These are phyloP conservation scores for Trichocomaceae sp. DNA, from an alignment of 2,329 filamentous ascomycete species.

Conservation along the genomic window DNA sequence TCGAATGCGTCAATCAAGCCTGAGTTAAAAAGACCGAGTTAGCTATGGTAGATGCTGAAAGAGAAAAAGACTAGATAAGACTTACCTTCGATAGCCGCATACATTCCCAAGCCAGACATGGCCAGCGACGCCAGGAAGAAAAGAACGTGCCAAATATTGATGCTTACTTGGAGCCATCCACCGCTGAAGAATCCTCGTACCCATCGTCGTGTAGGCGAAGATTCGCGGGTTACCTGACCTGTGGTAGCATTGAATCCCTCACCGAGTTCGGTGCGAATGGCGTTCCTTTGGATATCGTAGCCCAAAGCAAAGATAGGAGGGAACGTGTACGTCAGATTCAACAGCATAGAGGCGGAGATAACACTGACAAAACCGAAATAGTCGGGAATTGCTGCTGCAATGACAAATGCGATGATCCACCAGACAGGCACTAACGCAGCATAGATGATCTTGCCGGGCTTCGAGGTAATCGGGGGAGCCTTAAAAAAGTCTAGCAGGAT, in stretches of 20 bases:
- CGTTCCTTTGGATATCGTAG: slow-evolving; percentile 23
- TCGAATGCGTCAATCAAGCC: slow-evolving; percentile 24
- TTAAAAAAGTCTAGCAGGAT: slow-evolving; percentile 37
- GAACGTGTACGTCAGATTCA: slow-evolving; percentile 45
- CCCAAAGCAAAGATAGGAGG: slow-evolving; percentile 33
- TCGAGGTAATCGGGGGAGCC: slow-evolving; percentile 33
- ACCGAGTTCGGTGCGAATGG: slow-evolving; percentile 19
- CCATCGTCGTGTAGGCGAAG: slow-evolving; percentile 17
- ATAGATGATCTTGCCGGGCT: slow-evolving; percentile 36
- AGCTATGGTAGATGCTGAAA: neutral
- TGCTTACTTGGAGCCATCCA: slow-evolving; percentile 15
- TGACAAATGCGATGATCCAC: slow-evolving; percentile 40
- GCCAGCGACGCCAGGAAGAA: slow-evolving; percentile 19
- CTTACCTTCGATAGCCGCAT: slow-evolving; percentile 21
- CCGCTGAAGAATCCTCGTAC: slow-evolving; percentile 21
- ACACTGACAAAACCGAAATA: slow-evolving; percentile 34
- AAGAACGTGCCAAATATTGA: slow-evolving; percentile 20
- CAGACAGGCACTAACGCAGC: slow-evolving; percentile 34
- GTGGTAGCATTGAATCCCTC: slow-evolving; percentile 23
- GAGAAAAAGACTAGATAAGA: neutral
- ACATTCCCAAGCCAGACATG: slow-evolving; percentile 21
- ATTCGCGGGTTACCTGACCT: slow-evolving; percentile 16
- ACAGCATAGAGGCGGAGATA: slow-evolving; percentile 39
- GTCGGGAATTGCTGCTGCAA: slow-evolving; percentile 41
- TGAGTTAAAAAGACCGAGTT: neutral